These are phyloP conservation scores for Lachancea nothofagi DNA, from an alignment of 805 yeast species.

Conservation along the genomic window DNA sequence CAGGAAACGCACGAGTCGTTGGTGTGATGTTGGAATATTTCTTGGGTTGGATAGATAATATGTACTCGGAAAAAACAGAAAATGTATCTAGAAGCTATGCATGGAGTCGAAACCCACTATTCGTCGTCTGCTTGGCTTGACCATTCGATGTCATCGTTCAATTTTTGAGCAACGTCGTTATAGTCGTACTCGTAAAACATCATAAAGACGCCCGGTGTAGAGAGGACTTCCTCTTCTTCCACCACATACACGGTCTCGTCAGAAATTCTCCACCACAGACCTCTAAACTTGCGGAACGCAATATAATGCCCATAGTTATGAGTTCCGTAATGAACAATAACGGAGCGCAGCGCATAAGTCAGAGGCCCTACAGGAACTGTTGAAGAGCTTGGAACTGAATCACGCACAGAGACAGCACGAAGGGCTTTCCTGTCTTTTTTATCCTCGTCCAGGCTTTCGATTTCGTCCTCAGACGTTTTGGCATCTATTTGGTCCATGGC, in stretches of 20 bases:
- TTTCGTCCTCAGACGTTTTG: slow-evolving; percentile 14
- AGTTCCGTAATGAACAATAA: slow-evolving; percentile 89
- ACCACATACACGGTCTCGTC: slow-evolving; percentile 84
- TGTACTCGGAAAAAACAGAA: no score
- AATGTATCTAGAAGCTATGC: no score
- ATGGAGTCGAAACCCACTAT: no score
- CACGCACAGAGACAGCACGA: slow-evolving; percentile 1
- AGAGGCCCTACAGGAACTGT: slow-evolving; percentile 40
- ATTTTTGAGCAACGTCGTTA: slow-evolving; percentile 29
- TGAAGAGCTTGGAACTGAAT: slow-evolving; percentile 11
- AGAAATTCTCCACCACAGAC: slow-evolving; percentile 92
- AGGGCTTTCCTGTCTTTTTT: not conserved
- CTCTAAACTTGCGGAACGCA: slow-evolving; percentile 74
- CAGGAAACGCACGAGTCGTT: slow-evolving; percentile 24
- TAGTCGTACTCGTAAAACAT: slow-evolving; percentile 69
- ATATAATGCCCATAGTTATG: slow-evolving; percentile 98
- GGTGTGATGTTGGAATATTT: slow-evolving; percentile 15
- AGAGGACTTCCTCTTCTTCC: slow-evolving; percentile 71
- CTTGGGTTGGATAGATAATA: no score
- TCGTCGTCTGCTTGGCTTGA: slow-evolving; percentile 21
- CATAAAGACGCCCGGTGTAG: slow-evolving; percentile 87
- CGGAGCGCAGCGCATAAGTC: slow-evolving; percentile 71
- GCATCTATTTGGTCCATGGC: slow-evolving; percentile 11
- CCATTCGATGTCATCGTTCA: slow-evolving; percentile 27
- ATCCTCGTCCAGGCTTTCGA: slow-evolving; percentile 10